Conservation (phyloP, 495 filamentous ascomycete genomes). For the Xylaria telfairii region DNA sequence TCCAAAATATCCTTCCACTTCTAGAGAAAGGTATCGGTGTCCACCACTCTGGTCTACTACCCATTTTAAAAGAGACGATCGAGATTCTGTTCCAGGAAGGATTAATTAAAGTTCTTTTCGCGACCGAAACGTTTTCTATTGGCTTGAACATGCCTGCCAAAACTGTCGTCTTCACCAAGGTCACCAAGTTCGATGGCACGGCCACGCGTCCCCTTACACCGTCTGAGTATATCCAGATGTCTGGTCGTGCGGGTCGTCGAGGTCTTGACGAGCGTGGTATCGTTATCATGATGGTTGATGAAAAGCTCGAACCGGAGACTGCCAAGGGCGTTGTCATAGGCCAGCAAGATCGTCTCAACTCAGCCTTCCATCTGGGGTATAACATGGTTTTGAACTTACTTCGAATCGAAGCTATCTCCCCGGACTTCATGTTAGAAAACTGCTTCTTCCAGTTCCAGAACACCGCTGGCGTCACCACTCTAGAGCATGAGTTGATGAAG, state of each 20-base stretch:
- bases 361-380: constrained; percentile 97
- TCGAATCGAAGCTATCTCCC: constrained; percentile 93
- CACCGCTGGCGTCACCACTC: constrained; percentile 76
- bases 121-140: constrained; percentile 98
- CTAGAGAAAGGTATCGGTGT: constrained; percentile 92
- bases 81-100: constrained; percentile 99
- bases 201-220: constrained; percentile 83
- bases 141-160: constrained; percentile 99
- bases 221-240: constrained; percentile 99
- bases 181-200: constrained; percentile 93
- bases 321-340: constrained; percentile 95
- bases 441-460: constrained; percentile 99
- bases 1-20: constrained; percentile 87
- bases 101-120: constrained; percentile 96
- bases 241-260: constrained; percentile 91
- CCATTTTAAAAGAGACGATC: constrained; percentile 97
- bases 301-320: constrained; percentile 91
- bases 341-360: constrained; percentile 95
- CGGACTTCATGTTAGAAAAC: constrained; percentile 93
- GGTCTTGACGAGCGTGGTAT: constrained; percentile 98
- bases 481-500: constrained; percentile 79
- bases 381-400: constrained; percentile 98
- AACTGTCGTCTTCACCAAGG: constrained; percentile 96
- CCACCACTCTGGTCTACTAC: constrained; percentile 93
- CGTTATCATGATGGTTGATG: constrained; percentile 99